These are phyloP conservation scores for Xylaria sp. DNA, from an alignment of 2,329 filamentous ascomycete species.

Conservation along the genomic window DNA sequence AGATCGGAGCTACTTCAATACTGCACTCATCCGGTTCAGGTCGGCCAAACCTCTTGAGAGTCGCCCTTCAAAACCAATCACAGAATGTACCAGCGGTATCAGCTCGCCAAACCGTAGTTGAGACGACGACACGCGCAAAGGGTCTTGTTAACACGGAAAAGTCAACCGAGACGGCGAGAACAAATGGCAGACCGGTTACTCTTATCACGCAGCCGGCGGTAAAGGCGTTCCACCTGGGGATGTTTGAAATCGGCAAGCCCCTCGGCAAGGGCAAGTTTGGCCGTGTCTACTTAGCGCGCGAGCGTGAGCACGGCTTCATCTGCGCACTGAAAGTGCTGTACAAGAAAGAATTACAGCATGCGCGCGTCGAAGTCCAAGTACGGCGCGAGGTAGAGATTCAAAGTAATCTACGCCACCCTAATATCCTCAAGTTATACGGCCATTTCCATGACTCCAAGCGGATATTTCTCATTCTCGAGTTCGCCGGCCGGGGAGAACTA, in stretches of 20 bases:
- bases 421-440: background rate
- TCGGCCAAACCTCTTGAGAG: background rate
- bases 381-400: background rate
- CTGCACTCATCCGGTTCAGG: background rate
- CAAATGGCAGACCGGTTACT: background rate
- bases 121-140: background rate
- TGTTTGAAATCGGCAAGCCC: background rate
- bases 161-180: background rate
- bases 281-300: background rate
- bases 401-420: background rate
- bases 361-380: background rate
- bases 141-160: background rate
- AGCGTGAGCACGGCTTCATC: background rate
- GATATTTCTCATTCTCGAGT: background rate
- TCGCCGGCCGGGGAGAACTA: background rate
- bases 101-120: background rate
- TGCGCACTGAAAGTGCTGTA: background rate
- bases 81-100: background rate
- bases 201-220: background rate
- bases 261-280: constrained; percentile 1
- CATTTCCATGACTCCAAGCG: background rate
- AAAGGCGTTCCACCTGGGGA: background rate
- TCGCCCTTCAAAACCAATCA: background rate
- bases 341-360: background rate
- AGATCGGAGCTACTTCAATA: background rate